phyloP scores from a whole-genome alignment of 2,329 filamentous ascomycete species.

The Aspergillus luchuensis region DNA sequence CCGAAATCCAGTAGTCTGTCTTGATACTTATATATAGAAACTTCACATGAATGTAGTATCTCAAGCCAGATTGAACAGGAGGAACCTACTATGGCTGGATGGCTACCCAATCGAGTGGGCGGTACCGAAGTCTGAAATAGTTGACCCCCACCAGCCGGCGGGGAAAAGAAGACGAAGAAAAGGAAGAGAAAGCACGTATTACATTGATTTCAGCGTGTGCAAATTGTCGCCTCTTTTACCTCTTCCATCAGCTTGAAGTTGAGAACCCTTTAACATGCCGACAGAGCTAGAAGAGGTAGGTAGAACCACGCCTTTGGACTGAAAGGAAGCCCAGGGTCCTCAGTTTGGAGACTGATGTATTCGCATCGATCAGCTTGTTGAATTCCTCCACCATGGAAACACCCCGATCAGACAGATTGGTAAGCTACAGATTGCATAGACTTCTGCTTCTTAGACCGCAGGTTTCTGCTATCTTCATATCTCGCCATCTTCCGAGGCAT shows the following conservation, averaged over 20 bases:
- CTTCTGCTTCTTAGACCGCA: not conserved
- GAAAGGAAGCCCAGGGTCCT: not conserved
- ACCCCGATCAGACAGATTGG: slow-evolving; percentile 83
- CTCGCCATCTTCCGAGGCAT: not conserved
- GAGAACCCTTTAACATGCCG: slow-evolving; percentile 57
- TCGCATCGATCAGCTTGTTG: slow-evolving; percentile 55
- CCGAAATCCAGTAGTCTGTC: too few species aligned
- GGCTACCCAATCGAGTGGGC: not conserved
- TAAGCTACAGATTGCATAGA: slow-evolving; percentile 36
- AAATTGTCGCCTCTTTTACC: not conserved
- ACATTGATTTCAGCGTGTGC: too few species aligned
- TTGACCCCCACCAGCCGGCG: not conserved
- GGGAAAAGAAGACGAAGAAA: not conserved
- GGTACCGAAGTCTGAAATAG: not conserved
- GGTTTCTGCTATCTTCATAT: not conserved
- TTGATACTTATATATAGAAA: too few species aligned
- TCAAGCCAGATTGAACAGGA: slow-evolving; percentile 43
- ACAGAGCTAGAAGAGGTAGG: slow-evolving; percentile 74
- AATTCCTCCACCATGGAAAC: slow-evolving; percentile 90
- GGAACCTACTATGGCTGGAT: too few species aligned
- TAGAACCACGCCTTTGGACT: not conserved
- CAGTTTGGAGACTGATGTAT: not conserved
- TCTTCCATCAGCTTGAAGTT: not conserved
- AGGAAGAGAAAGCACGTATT: not conserved
- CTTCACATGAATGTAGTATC: too few species aligned